These are phyloP conservation scores for Ilex paraguariensis DNA, from an alignment of 305 asterid genomes.

Conservation along the genomic window DNA sequence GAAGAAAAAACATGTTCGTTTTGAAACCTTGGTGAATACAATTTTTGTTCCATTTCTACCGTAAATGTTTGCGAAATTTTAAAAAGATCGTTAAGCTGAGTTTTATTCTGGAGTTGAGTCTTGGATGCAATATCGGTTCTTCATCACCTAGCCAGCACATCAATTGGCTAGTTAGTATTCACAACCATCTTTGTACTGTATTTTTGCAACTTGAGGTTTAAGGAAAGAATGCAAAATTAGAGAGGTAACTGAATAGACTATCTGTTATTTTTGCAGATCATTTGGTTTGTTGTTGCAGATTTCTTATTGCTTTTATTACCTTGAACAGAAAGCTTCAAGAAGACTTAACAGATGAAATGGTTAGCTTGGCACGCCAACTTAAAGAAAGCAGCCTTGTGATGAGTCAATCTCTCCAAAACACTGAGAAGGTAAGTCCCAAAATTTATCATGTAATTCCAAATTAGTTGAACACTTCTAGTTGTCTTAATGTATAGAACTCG, in stretches of 20 bases:
- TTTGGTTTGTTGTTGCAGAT: background rate
- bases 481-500: background rate
- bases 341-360: conserved; percentile 92
- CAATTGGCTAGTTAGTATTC: background rate
- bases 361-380: conserved; percentile 73
- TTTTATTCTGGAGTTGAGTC: background rate
- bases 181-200: too few species aligned
- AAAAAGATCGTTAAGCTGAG: background rate
- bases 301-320: conserved; percentile 6
- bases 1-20: background rate
- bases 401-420: conserved; percentile 73
- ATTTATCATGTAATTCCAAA: too few species aligned
- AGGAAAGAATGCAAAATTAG: background rate
- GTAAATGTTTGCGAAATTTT: too few species aligned
- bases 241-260: background rate
- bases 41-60: background rate
- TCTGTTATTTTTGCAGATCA: background rate
- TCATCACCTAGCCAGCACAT: background rate
- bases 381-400: conserved; percentile 80
- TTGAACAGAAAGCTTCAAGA: conserved; percentile 83
- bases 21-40: too few species aligned
- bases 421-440: conserved; percentile 55
- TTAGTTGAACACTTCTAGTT: background rate
- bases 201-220: too few species aligned
- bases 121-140: too few species aligned